Base-by-base conservation (phyloP, 306 rosid genomes). In the Fagus crenata region DNA sequence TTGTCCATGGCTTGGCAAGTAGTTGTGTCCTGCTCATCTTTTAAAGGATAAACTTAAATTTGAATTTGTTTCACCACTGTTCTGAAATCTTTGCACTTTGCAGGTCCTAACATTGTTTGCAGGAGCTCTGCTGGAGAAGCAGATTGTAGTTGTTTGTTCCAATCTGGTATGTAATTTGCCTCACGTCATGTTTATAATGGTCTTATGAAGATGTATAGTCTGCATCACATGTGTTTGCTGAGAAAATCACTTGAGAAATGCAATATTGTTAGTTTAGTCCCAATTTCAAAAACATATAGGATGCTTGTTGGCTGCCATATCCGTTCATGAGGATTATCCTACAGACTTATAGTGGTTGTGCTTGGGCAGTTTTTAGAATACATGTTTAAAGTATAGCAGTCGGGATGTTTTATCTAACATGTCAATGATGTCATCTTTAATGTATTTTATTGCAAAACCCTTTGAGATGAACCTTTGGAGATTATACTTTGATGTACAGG, bases 81-180 rank as follows among this genome's bases (percentile, higher is more conserved):
- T 13, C 14, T 7, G 1, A 15, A 31, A 22, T 82, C 67, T 72
- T 41, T 43, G 79, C 60, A 74, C 76, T 69, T 28, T 83, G 83
- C 90, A 96, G 99, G 85, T 96, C 65, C 86, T 96, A 78, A 55
- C 96, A 71, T 79, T 91, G 69, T 87, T 92, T 81, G 98, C 98
- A 9, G 99, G 93, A 84, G 98, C 94, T 53, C 85, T 96, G 77
- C 84, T 96, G 77, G 99, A 96, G 89, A 96, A 93, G 89, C 97
- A 92, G 73, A 96, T 89, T 74, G 93, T 87, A 69, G 83, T 96
- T 60, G 85, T 88, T 73, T 90, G 99, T 86, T 89, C 99, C 78
- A 92, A 92, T 84, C 87, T 95, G 99, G 99, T 95, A 85, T 18
- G 89, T 75, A 6, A 49, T 74, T 13, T 58, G 49, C 63, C 74